These are phyloP conservation scores for Suillus decipiens DNA, from an alignment of 768 basidiomycete genomes.

Conservation along the genomic window DNA sequence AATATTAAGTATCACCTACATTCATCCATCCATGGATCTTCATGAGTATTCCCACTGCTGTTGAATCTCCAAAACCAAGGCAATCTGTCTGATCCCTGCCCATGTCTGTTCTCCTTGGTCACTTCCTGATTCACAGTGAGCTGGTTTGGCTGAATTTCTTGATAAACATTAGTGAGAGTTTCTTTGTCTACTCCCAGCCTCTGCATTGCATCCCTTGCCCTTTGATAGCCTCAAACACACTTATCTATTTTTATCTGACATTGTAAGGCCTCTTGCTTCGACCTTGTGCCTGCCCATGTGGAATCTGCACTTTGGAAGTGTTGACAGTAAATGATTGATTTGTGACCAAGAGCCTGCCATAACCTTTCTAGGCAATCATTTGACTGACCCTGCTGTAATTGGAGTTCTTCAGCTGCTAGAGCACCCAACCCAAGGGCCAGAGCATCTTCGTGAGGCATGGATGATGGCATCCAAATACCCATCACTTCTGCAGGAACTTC, in stretches of 20 bases:
- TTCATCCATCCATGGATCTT: no score
- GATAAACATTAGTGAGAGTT: not conserved
- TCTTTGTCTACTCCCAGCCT: not conserved
- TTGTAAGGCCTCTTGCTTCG: constrained; percentile 5
- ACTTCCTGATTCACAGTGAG: no score
- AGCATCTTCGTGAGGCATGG: not conserved
- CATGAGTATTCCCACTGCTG: no score
- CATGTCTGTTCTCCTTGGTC: no score
- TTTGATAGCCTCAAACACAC: not conserved
- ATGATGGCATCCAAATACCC: constrained; percentile 13
- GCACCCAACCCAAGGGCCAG: constrained; percentile 1
- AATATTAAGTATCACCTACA: no score
- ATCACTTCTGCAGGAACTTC: constrained; percentile 6
- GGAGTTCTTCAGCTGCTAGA: constrained; percentile 8
- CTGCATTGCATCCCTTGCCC: constrained; percentile 1
- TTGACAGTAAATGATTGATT: constrained; percentile 10
- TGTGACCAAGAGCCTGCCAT: constrained; percentile 3
- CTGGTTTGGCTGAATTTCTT: not conserved
- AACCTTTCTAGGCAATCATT: constrained; percentile 10
- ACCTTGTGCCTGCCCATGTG: constrained; percentile 3
- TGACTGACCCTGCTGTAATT: constrained; percentile 10
- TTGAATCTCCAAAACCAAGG: no score
- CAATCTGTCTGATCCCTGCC: no score
- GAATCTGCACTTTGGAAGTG: constrained; percentile 9
- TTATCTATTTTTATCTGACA: not conserved